These are phyloP conservation scores for Lunularia cruciata DNA, from an alignment of 225 moss, liverwort and hornwort species.

Conservation along the genomic window DNA sequence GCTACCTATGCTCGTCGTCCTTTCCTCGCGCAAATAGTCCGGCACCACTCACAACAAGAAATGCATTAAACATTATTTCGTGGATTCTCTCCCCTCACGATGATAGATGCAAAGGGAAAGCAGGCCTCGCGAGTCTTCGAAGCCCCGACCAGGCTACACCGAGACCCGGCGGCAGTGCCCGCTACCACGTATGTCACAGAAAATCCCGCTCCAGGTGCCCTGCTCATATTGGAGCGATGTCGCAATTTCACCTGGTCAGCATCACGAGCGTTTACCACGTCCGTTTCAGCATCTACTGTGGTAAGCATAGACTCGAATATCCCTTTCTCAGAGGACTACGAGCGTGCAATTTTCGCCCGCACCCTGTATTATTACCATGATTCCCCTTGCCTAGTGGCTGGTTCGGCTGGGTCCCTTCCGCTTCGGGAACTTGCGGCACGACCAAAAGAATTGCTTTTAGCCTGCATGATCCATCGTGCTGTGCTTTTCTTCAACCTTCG, in stretches of 20 bases:
- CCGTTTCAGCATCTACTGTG: too few species aligned
- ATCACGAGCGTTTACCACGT: background rate
- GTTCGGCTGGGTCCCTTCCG: background rate
- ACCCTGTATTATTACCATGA: background rate
- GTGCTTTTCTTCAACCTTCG: too few species aligned
- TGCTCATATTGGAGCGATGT: too few species aligned
- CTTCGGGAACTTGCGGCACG: background rate
- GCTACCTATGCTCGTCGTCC: constrained; percentile 12
- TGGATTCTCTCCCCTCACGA: background rate
- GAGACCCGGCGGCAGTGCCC: too few species aligned
- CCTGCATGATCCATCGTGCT: constrained; percentile 1
- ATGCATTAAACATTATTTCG: background rate
- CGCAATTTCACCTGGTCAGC: too few species aligned
- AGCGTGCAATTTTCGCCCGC: background rate
- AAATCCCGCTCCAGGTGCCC: too few species aligned
- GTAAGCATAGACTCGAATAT: too few species aligned
- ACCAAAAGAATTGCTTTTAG: background rate
- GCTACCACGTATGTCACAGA: too few species aligned
- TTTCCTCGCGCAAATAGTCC: background rate
- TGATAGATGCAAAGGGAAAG: background rate
- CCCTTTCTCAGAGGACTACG: too few species aligned
- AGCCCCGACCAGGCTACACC: too few species aligned
- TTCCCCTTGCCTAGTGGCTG: background rate
- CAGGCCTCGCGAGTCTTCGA: background rate
- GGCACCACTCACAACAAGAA: constrained; percentile 7